phyloP scores from a whole-genome alignment of 345 rosid species.

The Dipteronia dyeriana region DNA sequence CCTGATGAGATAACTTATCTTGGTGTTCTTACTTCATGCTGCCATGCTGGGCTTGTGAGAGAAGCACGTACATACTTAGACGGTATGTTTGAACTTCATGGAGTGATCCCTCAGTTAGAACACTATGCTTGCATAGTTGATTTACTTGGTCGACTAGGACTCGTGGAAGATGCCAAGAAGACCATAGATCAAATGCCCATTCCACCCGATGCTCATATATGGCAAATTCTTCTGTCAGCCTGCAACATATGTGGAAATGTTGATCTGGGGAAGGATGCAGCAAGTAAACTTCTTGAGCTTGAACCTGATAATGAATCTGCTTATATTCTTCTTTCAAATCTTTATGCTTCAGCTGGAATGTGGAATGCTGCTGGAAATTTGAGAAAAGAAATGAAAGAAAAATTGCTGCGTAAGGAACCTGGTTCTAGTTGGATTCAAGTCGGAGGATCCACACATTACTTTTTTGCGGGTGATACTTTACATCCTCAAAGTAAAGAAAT shows the following conservation, averaged over 20 bases:
- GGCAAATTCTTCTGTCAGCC: slow-evolving; percentile 48
- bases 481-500: slow-evolving; percentile 33
- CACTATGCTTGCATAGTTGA: slow-evolving; percentile 48
- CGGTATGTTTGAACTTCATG: slow-evolving; percentile 31
- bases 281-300: slow-evolving; percentile 42
- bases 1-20: slow-evolving; percentile 51
- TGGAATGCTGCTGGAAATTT: slow-evolving; percentile 42
- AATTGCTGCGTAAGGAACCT: slow-evolving; percentile 37
- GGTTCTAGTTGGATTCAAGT: slow-evolving; percentile 48
- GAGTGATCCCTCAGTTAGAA: slow-evolving; percentile 38
- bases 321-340: slow-evolving; percentile 45
- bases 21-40: slow-evolving; percentile 48
- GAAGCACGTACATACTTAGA: slow-evolving; percentile 33
- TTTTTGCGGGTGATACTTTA: slow-evolving; percentile 34
- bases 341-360: slow-evolving; percentile 45
- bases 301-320: slow-evolving; percentile 44
- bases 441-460: slow-evolving; percentile 28
- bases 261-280: slow-evolving; percentile 41
- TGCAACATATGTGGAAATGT: slow-evolving; percentile 36
- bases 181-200: slow-evolving; percentile 41
- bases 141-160: slow-evolving; percentile 48
- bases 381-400: slow-evolving; percentile 50
- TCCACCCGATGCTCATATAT: slow-evolving; percentile 40
- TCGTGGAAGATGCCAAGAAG: slow-evolving; percentile 39
- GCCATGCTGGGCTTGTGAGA: slow-evolving; percentile 44